Base-by-base conservation (phyloP, 164 flowering plant species). In the Dillenia turbinata region DNA sequence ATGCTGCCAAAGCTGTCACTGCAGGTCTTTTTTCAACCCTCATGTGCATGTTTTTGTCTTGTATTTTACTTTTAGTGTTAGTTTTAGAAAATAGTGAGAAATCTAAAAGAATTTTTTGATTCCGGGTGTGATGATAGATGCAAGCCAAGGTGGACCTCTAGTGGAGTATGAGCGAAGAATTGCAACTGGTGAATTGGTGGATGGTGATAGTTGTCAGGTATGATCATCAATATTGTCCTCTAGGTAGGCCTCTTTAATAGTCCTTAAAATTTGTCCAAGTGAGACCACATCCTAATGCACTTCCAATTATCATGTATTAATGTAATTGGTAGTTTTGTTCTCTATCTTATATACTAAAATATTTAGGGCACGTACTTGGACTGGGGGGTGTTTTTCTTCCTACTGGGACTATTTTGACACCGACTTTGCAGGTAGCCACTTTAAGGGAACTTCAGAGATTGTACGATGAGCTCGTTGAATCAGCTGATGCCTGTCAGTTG, bases 171-270 rank as follows among this genome's bases (percentile, higher is more conserved):
- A 87, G 64, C 74, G 91, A 33, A 79, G 98, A 78, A 85, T 94
- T 64, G 76, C 82, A 17, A 74, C 83, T 4, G 93, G 97, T 59
- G 98, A 94, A 65, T 95, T 94, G 51, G 60, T 77, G 53, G 96
- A 84, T 69, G 98, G 97, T 64, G 98, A 93, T 75, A 69, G 40
- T 43, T 83, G 83, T 68, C 98, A 93, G 92, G 98, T 89, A 72
- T 53, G 51, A 9, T 11, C 33, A 53, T 10, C 15, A 9, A 12
- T 59, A 49, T 26, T 12, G 2, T 19, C 9, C 5, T n/a, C 9
- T 47, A 49, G 13, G 12, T 47, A 44, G 13, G 12, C 60, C 47
- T n/a, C 10, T 49, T n/a, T 57, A 43, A 7, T 16, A 50, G 22
- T 51, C 3, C 8, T 50, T 3, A 10, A n/a, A 16, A 9, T 12